These are phyloP conservation scores for Mucor circinelloides DNA, from an alignment of 371 early-diverging fungal species.

Conservation along the genomic window DNA sequence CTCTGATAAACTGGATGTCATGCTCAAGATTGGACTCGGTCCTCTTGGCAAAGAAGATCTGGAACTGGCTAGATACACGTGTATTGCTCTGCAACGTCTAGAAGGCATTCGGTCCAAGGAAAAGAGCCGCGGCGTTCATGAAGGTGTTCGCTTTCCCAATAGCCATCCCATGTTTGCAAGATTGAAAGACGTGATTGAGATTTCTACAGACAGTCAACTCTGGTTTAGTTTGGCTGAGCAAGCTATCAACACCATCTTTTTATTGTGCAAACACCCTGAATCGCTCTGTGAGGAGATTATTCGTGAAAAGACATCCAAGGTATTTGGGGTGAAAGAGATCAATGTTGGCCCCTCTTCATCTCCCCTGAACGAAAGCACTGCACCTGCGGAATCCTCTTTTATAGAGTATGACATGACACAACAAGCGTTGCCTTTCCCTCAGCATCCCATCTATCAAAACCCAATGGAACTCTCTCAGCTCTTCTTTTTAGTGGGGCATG, in stretches of 20 bases:
- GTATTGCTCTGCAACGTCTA: slow-evolving; percentile 86
- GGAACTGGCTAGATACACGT: slow-evolving; percentile 84
- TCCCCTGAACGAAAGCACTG: neutral
- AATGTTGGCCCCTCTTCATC: neutral
- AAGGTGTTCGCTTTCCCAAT: slow-evolving; percentile 73
- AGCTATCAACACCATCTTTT: slow-evolving; percentile 88
- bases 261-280: slow-evolving; percentile 89
- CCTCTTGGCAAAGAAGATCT: slow-evolving; percentile 75
- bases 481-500: slow-evolving; percentile 91
- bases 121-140: slow-evolving; percentile 55
- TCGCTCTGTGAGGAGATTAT: slow-evolving; percentile 75
- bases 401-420: slow-evolving; percentile 40
- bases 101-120: slow-evolving; percentile 55
- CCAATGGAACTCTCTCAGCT: slow-evolving; percentile 81
- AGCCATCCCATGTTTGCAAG: slow-evolving; percentile 72
- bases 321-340: slow-evolving; percentile 42
- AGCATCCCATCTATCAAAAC: slow-evolving; percentile 47
- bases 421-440: slow-evolving; percentile 22
- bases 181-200: slow-evolving; percentile 66
- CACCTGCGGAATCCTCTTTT: slow-evolving; percentile 21
- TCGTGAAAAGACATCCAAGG: slow-evolving; percentile 56
- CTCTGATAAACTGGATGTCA: slow-evolving; percentile 77
- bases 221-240: slow-evolving; percentile 93
- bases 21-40: slow-evolving; percentile 89
- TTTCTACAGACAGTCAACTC: slow-evolving; percentile 57